Evolutionary conservation across 1,284 basidiomycete genomes (phyloP), one percentile per base, ranked within the genome.

Genomic region (Heterobasidion parviporum): DNA sequence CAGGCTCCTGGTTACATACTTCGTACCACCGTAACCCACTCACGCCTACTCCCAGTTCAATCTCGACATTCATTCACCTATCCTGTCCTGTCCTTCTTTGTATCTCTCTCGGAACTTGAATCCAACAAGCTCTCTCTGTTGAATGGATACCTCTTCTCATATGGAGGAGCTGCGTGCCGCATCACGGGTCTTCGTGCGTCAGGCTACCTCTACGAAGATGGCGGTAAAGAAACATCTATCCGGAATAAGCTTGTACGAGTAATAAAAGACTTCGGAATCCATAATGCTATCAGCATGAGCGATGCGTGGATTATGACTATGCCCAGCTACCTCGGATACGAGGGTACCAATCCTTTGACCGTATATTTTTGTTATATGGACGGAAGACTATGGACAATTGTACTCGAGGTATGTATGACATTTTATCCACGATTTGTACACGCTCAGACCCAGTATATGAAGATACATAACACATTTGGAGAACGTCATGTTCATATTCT

Each of bases 401-500:
- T 89, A 0, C 69, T 91, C 3, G 88, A 84, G 73, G 81, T 82
- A 52, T 54, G 66, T 58, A 15, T 20, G 26, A 47, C 16, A 18
- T 36, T 49, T 15, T 50, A 38, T 32, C 18, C 26, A 7, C 9
- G 9, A 46, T 16, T 45, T 49, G 47, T 14, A 32, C 48, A 7
- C 15, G 46, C 26, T 26, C 26, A 26, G 26, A 26, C 26, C 5
- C 26, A 51, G 36, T 18, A 16, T 2, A 47, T 32, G 18, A 43
- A 91, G 79, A 83, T 91, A 12, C 87, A 90, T 64, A 92, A 89
- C 64, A 89, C 87, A 0, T 91, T 91, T 65, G 80, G 81, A 3
- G 88, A 92, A 68, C 76, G 79, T 53, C 89, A 87, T 67, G 76
- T 83, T 8, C 76, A 85, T 61, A 67, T 82, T 20, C 69, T 89